phyloP scores from a whole-genome alignment of 176 grass and related monocot genomes.

The Oryza brachyantha region DNA sequence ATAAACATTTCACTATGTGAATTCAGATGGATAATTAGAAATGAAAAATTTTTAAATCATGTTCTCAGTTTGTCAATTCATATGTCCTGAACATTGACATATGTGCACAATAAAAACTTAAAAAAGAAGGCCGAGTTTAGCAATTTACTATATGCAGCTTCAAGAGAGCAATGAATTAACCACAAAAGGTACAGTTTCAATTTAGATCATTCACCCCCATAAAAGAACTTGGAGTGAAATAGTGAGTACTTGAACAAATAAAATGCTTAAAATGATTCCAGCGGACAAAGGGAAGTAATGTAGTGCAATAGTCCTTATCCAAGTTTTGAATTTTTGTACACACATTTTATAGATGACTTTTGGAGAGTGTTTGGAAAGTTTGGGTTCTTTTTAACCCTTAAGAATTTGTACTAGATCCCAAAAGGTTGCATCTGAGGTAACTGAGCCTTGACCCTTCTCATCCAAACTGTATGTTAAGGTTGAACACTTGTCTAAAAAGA shows the following conservation, averaged over 20 bases:
- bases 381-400: background rate
- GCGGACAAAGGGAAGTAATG: background rate
- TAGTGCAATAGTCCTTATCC: background rate
- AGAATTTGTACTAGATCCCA: background rate
- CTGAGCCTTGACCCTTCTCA: background rate
- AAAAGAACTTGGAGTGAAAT: background rate
- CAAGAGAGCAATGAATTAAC: background rate
- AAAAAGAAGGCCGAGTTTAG: background rate
- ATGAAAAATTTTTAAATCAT: background rate
- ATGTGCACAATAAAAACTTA: constrained; percentile 4
- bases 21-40: background rate
- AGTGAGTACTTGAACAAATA: background rate
- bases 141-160: background rate
- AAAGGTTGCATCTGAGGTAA: background rate
- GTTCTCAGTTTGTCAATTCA: background rate
- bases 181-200: background rate
- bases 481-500: background rate
- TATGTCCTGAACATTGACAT: background rate
- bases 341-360: background rate
- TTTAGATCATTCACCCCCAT: background rate
- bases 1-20: constrained; percentile 3
- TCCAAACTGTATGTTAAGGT: background rate
- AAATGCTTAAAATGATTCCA: background rate
- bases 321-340: background rate
- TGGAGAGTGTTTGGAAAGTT: background rate